Evolutionary conservation across 2,329 filamentous ascomycete species (phyloP).

Genomic region (Fusarium multiceps): DNA sequence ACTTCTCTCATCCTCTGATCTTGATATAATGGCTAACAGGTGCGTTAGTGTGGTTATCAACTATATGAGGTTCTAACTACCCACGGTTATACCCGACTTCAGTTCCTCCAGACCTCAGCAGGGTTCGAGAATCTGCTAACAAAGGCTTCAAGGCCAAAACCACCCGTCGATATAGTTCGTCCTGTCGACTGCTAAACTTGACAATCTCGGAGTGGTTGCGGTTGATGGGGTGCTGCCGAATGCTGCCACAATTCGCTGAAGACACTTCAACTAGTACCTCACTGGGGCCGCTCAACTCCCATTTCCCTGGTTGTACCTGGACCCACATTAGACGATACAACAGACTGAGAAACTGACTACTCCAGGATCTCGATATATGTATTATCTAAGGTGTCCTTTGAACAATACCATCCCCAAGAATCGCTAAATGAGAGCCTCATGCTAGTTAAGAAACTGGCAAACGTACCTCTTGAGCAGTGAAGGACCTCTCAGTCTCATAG

Average conservation of each 20-base stretch:
- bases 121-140: too few species aligned
- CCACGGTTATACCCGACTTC: too few species aligned
- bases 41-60: too few species aligned
- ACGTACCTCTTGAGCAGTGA: not conserved
- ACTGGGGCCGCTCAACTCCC: not conserved
- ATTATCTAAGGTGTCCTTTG: too few species aligned
- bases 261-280: not conserved
- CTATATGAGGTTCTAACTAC: too few species aligned
- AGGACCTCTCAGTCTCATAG: not conserved
- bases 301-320: not conserved
- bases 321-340: not conserved
- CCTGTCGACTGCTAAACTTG: not conserved
- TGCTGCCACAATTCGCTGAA: not conserved
- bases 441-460: too few species aligned
- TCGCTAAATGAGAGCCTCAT: too few species aligned
- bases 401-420: too few species aligned
- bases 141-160: fast-evolving
- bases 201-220: constrained; percentile 2
- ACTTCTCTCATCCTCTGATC: not conserved
- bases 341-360: too few species aligned
- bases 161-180: not conserved
- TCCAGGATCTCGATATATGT: too few species aligned
- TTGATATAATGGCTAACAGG: too few species aligned
- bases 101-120: too few species aligned
- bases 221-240: not conserved